A percentile compares a stretch with the other conserved stretches of the same genome.
Evolutionary conservation across 768 basidiomycete genomes (phyloP).

Genomic region (Pleurotus platypus): DNA sequence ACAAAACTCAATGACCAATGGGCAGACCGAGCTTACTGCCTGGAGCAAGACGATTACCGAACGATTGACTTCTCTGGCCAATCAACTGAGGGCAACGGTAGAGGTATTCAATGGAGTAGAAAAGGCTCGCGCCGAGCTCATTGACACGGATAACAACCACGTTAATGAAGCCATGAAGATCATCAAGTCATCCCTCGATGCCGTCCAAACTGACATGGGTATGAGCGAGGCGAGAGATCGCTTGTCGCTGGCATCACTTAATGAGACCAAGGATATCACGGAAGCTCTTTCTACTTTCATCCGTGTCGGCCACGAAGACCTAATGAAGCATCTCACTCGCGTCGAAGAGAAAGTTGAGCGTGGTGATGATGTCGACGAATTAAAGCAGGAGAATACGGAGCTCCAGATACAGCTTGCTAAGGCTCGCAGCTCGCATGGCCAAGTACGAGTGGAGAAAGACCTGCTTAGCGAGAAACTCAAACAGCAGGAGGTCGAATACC

Average conservation of each 20-base stretch:
- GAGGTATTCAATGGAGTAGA: conserved; percentile 32
- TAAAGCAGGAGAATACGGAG: conserved; percentile 64
- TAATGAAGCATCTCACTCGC: conserved; percentile 40
- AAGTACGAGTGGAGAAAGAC: conserved; percentile 82
- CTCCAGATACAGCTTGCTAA: conserved; percentile 71
- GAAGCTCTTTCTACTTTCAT: conserved; percentile 38
- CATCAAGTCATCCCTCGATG: conserved; percentile 48
- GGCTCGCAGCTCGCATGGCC: conserved; percentile 73
- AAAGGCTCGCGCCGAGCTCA: conserved; percentile 29
- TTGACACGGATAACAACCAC: conserved; percentile 17
- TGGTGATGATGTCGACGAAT: conserved; percentile 60
- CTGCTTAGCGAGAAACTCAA: conserved; percentile 58
- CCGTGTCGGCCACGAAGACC: conserved; percentile 60
- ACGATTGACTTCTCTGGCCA: conserved; percentile 45
- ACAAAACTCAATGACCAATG: conserved; percentile 36
- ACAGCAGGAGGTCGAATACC: conserved; percentile 62
- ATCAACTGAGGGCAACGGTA: conserved; percentile 39
- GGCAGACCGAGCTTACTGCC: conserved; percentile 33
- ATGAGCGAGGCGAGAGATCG: conserved; percentile 46
- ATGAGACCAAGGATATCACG: conserved; percentile 52
- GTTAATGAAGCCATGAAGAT: conserved; percentile 33
- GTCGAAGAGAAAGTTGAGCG: background rate
- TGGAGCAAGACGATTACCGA: conserved; percentile 37
- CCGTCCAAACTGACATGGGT: conserved; percentile 48
- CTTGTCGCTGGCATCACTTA: conserved; percentile 50